Evolutionary conservation across 768 basidiomycete species (phyloP), one percentile per base, ranked within the genome.

Genomic region (Termitomyces sp.): DNA sequence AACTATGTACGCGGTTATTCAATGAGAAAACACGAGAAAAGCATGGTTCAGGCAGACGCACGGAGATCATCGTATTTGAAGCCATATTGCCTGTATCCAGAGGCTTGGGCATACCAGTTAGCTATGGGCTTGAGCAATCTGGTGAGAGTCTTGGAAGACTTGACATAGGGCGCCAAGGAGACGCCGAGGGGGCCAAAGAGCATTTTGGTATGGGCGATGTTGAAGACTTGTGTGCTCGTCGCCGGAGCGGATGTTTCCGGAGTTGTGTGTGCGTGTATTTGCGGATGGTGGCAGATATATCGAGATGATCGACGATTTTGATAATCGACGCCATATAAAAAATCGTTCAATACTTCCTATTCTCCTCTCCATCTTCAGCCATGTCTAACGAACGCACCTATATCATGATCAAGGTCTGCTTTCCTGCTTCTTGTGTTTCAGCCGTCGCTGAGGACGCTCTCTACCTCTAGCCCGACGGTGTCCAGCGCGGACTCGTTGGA

Each of bases 401-500:
- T 81, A 98, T 98, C 82, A 98, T 98, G 96, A 84, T 98, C 88
- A 99, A 98, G 94, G 92, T 87, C 54, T 46, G 68, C 29, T 19
- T 51, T 17, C 65, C n/a, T 14, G 21, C 19, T n/a, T 5, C 23
- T 52, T 17, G 27, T 35, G 34, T 32, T 29, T 16, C 35, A 14
- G 21, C 40, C 25, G 27, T 56, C 50, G 53, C 62, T 66, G 51
- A 65, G 54, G 47, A 21, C 48, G 31, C 37, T 35, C 35, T 62
- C 19, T 23, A 35, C 45, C 17, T 14, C 32, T 57, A 97, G 95
- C 97, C 97, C 68, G 97, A 99, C 77, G 97, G 96, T 74, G 97
- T 99, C 79, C 94, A 98, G 78, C 91, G 97, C 67, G 87, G 82
- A 65, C 90, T 98, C 76, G 81, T 95, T 72, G 96, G 93, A 71